phyloP scores from a whole-genome alignment of 2,329 filamentous ascomycete species.

The Pseudocercospora fijiensis region DNA sequence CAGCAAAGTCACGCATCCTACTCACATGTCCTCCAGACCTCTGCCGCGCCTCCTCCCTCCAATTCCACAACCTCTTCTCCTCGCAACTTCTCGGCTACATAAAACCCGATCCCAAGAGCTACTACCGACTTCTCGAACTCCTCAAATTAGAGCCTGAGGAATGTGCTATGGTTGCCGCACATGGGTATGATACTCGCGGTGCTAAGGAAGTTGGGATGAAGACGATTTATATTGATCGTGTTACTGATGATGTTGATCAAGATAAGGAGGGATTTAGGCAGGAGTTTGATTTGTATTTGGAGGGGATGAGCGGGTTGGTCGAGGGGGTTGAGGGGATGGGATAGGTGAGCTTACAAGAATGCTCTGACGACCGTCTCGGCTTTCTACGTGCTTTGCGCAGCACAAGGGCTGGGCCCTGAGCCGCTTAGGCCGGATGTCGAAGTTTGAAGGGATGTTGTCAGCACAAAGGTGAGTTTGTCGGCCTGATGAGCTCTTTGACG shows the following conservation, averaged over 20 bases:
- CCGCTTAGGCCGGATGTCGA: too few species aligned
- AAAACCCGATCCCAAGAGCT: constrained; percentile 52
- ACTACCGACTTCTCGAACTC: constrained; percentile 48
- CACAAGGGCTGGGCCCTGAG: too few species aligned
- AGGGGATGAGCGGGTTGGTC: constrained; percentile 19
- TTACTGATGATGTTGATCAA: constrained; percentile 55
- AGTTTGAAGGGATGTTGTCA: not conserved
- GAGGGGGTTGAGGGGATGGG: constrained; percentile 5
- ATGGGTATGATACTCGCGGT: constrained; percentile 55
- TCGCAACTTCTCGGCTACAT: constrained; percentile 52
- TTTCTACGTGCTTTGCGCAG: not conserved
- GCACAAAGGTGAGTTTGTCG: not conserved
- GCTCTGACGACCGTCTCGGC: not conserved
- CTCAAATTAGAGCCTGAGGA: constrained; percentile 49
- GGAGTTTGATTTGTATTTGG: constrained; percentile 44
- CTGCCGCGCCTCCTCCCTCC: constrained; percentile 47
- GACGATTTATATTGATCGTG: constrained; percentile 54
- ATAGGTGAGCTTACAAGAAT: too few species aligned
- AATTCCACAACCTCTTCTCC: constrained; percentile 55
- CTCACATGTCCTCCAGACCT: constrained; percentile 51
- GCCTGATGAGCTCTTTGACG: not conserved
- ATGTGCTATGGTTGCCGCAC: constrained; percentile 54
- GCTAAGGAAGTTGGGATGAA: constrained; percentile 51
- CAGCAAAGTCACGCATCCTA: constrained; percentile 52
- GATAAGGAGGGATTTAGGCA: constrained; percentile 40